Evolutionary conservation across 805 yeast species (phyloP).

Genomic region (Candida ipomoeae): DNA sequence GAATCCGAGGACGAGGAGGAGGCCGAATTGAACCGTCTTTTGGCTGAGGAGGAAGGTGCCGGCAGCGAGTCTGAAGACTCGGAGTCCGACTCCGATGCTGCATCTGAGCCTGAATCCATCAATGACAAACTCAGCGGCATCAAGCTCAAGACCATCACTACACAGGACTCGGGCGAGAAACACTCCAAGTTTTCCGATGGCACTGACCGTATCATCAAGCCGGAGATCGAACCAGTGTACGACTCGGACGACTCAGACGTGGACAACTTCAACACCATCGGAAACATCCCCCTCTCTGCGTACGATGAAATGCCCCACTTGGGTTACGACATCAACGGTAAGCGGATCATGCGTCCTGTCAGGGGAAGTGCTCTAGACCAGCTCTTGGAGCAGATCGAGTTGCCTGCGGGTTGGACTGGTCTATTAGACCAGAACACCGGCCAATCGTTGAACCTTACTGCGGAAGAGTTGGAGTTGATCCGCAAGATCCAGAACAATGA

Average conservation of each 20-base stretch:
- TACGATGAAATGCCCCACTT: constrained; percentile 97
- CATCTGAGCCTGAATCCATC: constrained; percentile 48
- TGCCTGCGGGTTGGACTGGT: constrained; percentile 99
- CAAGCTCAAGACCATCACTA: constrained; percentile 48
- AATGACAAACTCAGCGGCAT: constrained; percentile 54
- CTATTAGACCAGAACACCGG: constrained; percentile 89
- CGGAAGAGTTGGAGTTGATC: constrained; percentile 86
- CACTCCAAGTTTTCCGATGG: constrained; percentile 71
- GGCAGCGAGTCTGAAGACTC: constrained; percentile 31
- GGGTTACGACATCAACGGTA: constrained; percentile 96
- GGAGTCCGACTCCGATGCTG: constrained; percentile 48
- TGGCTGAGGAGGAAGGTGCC: constrained; percentile 50
- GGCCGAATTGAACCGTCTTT: constrained; percentile 57
- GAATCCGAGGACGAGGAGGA: constrained; percentile 31
- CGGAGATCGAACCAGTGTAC: constrained; percentile 92
- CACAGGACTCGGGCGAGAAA: constrained; percentile 32
- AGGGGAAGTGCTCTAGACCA: constrained; percentile 92
- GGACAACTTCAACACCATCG: constrained; percentile 79
- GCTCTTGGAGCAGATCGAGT: constrained; percentile 81
- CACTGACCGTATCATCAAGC: constrained; percentile 66
- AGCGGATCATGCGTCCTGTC: constrained; percentile 98
- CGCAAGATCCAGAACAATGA: constrained; percentile 81
- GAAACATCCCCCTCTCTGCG: constrained; percentile 87
- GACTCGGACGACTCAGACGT: constrained; percentile 91
- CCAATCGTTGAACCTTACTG: constrained; percentile 68